These are phyloP conservation scores for Vitis cinerea DNA, from an alignment of 164 flowering plant genomes.

Conservation along the genomic window DNA sequence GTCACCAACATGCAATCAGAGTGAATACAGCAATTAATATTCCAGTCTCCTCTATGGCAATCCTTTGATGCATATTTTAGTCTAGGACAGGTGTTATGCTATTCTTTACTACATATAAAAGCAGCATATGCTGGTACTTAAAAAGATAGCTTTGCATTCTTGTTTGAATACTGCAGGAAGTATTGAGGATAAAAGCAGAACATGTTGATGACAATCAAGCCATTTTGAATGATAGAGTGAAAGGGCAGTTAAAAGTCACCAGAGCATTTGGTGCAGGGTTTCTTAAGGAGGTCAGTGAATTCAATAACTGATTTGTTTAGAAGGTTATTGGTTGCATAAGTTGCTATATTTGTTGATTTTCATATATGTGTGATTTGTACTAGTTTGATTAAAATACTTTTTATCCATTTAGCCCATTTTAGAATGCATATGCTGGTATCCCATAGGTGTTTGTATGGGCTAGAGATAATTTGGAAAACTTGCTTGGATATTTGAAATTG, in stretches of 20 bases:
- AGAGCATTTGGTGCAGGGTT: constrained; percentile 75
- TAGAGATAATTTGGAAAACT: background rate
- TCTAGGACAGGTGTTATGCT: no score
- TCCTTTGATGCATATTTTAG: no score
- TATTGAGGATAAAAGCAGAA: constrained; percentile 51
- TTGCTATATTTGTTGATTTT: constrained; percentile 4
- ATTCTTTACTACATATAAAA: no score
- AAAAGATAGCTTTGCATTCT: background rate
- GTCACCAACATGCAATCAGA: no score
- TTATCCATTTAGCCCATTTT: background rate
- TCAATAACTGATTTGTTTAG: background rate
- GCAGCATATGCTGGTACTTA: background rate
- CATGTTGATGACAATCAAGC: constrained; percentile 61
- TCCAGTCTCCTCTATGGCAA: no score
- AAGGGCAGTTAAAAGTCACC: constrained; percentile 71
- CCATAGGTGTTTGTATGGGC: background rate
- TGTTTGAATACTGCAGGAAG: constrained; percentile 42
- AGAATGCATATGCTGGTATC: background rate
- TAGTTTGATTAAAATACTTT: background rate
- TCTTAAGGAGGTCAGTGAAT: constrained; percentile 54
- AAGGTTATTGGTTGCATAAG: background rate
- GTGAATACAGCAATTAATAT: no score
- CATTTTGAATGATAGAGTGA: constrained; percentile 59
- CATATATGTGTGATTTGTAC: background rate
- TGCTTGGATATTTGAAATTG: no score